These are phyloP conservation scores for Pisolithus tinctorius DNA, from an alignment of 768 basidiomycete species.

Conservation along the genomic window DNA sequence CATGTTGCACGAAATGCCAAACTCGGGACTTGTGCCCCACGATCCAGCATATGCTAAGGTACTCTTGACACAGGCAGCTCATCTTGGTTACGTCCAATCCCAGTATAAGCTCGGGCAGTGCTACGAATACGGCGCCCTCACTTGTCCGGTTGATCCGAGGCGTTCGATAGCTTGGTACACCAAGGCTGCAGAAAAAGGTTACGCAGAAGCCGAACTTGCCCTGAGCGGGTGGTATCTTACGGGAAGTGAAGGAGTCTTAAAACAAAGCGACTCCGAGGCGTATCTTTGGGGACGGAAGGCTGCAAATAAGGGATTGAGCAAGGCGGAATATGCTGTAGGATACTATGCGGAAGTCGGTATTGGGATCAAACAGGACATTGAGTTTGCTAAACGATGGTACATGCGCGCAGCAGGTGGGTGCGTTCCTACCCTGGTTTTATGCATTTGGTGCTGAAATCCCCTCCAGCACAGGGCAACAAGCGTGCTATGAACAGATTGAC, in stretches of 20 bases:
- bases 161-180: conserved; percentile 99
- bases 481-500: conserved; percentile 94
- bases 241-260: conserved; percentile 89
- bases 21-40: conserved; percentile 60
- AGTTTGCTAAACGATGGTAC: conserved; percentile 97
- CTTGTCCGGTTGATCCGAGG: conserved; percentile 88
- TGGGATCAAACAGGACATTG: conserved; percentile 92
- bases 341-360: conserved; percentile 98
- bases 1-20: conserved; percentile 68
- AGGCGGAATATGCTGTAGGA: conserved; percentile 98
- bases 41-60: conserved; percentile 81
- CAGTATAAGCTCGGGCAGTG: conserved; percentile 96
- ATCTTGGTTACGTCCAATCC: conserved; percentile 87
- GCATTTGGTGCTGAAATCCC: not conserved
- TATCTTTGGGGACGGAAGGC: conserved; percentile 96
- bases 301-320: conserved; percentile 92
- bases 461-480: conserved; percentile 91
- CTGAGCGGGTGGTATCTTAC: conserved; percentile 98
- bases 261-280: conserved; percentile 98
- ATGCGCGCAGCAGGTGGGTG: conserved; percentile 94
- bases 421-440: not conserved
- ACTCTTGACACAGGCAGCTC: conserved; percentile 84
- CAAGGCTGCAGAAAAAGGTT: conserved; percentile 94
- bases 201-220: conserved; percentile 91
- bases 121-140: conserved; percentile 86